Conservation (phyloP, 1,139 yeast genomes). For the Hemisphaericaspora xylanilytica region DNA sequence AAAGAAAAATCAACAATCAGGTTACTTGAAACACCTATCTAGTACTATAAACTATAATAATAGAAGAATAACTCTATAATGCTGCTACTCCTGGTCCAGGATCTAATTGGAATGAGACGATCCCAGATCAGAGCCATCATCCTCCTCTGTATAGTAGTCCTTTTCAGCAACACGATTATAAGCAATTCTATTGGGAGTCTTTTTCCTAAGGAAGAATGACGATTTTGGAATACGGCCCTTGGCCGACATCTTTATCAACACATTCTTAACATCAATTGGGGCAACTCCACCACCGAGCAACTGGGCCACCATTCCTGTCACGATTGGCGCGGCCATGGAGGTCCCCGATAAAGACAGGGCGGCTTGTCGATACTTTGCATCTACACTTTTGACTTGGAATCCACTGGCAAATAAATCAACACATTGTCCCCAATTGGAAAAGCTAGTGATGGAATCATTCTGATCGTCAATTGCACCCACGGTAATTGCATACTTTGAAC, state of each 20-base stretch:
- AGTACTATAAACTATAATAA: no score
- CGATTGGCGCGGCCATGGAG: constrained; percentile 83
- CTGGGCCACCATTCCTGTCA: constrained; percentile 71
- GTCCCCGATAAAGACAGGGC: constrained; percentile 69
- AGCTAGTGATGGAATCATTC: constrained; percentile 64
- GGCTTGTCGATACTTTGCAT: constrained; percentile 19
- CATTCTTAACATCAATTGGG: constrained; percentile 36
- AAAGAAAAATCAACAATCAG: no score
- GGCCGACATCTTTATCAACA: constrained; percentile 36
- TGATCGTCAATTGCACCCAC: constrained; percentile 86
- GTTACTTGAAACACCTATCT: no score
- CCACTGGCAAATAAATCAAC: constrained; percentile 86
- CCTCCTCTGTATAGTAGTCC: constrained; percentile 10
- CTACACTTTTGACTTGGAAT: constrained; percentile 55
- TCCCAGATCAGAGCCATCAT: constrained; percentile 1
- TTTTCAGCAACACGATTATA: constrained; percentile 26
- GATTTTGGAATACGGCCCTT: constrained; percentile 35
- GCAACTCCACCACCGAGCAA: constrained; percentile 57
- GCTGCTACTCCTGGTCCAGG: no score
- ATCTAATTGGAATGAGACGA: no score
- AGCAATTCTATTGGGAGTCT: constrained; percentile 42
- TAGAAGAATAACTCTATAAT: no score
- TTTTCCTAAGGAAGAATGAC: constrained; percentile 28
- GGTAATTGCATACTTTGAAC: constrained; percentile 67
- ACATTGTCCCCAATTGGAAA: constrained; percentile 87